Evolutionary conservation across 1,284 basidiomycete genomes (phyloP).

Genomic region (Sanghuangporus sanghuang): DNA sequence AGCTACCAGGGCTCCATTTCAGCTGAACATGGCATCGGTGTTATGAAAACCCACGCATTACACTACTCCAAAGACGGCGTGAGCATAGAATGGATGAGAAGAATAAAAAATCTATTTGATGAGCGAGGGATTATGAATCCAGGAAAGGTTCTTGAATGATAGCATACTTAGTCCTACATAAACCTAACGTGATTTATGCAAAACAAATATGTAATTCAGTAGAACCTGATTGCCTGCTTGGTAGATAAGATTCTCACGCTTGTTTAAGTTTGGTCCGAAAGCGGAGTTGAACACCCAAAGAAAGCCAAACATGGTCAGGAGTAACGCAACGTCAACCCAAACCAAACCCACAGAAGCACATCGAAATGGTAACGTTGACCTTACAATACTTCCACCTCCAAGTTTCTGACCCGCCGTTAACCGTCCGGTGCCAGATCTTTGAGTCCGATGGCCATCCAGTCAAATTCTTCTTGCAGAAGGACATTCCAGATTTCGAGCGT

Average conservation of each 20-base stretch:
- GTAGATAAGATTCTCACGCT: background rate
- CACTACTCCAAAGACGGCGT: constrained; percentile 81
- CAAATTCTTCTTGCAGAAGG: constrained; percentile 79
- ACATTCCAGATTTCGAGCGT: constrained; percentile 62
- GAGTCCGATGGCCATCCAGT: constrained; percentile 59
- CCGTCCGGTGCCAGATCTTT: constrained; percentile 44
- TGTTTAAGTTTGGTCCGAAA: background rate
- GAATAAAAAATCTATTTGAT: constrained; percentile 89
- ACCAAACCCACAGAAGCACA: constrained; percentile 1
- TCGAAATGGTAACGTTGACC: constrained; percentile 13
- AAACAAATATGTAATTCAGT: background rate
- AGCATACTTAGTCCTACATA: background rate
- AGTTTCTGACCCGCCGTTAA: background rate
- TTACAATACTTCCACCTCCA: background rate
- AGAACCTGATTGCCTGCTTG: background rate
- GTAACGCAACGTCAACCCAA: constrained; percentile 2
- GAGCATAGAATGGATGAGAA: constrained; percentile 87
- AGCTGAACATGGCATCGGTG: constrained; percentile 94
- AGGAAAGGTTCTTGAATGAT: constrained; percentile 61
- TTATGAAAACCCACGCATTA: constrained; percentile 92
- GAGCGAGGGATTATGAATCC: constrained; percentile 91
- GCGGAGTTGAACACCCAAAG: constrained; percentile 1
- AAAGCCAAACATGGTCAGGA: background rate
- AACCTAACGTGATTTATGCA: background rate
- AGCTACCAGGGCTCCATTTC: constrained; percentile 86